Evolutionary conservation across 148 eudicot species (phyloP).

Genomic region (Vaccinium vitisidaea): DNA sequence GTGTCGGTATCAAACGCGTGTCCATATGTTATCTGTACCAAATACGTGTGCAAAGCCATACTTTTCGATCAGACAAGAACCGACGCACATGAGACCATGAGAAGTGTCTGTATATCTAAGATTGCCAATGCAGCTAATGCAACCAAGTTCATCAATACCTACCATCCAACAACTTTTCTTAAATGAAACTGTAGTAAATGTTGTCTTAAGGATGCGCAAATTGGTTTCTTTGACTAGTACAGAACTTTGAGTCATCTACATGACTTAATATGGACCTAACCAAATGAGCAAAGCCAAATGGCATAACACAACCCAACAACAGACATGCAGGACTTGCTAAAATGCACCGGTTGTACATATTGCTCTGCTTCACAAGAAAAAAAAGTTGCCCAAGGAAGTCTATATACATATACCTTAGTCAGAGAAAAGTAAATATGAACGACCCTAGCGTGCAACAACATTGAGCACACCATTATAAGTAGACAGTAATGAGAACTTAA

Average conservation of each 20-base stretch:
- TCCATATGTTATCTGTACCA: neutral
- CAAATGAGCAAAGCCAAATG: neutral
- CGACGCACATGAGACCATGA: too few relatives aligned
- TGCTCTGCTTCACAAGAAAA: neutral
- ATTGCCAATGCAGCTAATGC: neutral
- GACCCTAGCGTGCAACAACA: neutral
- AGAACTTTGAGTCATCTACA: neutral
- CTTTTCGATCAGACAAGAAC: neutral
- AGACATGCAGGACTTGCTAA: neutral
- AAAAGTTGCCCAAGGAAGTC: neutral
- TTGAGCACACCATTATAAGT: neutral
- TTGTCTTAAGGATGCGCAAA: neutral
- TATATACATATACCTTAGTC: neutral
- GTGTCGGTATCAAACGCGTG: neutral
- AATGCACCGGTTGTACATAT: neutral
- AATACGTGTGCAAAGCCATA: too few relatives aligned
- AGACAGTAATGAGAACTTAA: neutral
- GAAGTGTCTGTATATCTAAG: neutral
- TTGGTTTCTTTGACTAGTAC: neutral
- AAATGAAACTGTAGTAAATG: neutral
- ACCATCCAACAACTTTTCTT: neutral
- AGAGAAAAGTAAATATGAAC: neutral
- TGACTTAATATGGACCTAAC: neutral
- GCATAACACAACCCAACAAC: neutral
- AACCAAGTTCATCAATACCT: neutral